Base-by-base conservation (phyloP, 345 rosid species). In the Psidium guajava region DNA sequence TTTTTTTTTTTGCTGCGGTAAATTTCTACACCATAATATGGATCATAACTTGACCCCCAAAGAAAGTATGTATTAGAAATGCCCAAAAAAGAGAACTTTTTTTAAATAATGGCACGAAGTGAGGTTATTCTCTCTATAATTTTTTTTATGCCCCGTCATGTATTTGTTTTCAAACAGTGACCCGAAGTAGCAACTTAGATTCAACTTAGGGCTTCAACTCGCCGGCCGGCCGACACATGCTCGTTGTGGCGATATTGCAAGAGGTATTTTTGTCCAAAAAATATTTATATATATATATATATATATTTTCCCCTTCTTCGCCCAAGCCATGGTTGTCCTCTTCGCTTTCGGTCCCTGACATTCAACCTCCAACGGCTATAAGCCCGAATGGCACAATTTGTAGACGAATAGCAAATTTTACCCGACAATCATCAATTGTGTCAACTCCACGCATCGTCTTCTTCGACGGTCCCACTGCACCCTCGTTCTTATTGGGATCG, bases 161-260 rank as follows among this genome's bases (percentile, higher is more conserved):
- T 15, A 15, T 6, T 15, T 53, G 16, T 15, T 13, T 1, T 15
- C 20, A 53, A 53, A 15, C 6, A 53, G 1, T 5, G 6, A 16
- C 14, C 18, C 15, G 2, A 53, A 53, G 6, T 53, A 20, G 20
- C 54, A 15, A 53, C 3, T 53, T 53, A 53, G 20, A 5, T 16
- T 53, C 7, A 53, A 53, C 5, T 15, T n/a, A 59, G 1, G 9
- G 2, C 27, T 27, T 27, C 8, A 59, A 6, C 27, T 59, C 12
- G 7, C 32, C 1, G 28, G 32, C 28, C 13, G 15, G 64, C 15
- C 16, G 5, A 6, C 64, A n/a, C 14, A 27, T 58, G 32, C 36
- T 59, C 20, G 28, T 6, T 13, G 0, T 6, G 0, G 28, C 7
- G 27, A 32, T 32, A 6, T 3, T 14, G 5, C 4, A 2, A 27